Evolutionary conservation across 2,329 filamentous ascomycete species (phyloP), one percentile per base, ranked within the genome.

Genomic region (Ophiocordyceps australis): DNA sequence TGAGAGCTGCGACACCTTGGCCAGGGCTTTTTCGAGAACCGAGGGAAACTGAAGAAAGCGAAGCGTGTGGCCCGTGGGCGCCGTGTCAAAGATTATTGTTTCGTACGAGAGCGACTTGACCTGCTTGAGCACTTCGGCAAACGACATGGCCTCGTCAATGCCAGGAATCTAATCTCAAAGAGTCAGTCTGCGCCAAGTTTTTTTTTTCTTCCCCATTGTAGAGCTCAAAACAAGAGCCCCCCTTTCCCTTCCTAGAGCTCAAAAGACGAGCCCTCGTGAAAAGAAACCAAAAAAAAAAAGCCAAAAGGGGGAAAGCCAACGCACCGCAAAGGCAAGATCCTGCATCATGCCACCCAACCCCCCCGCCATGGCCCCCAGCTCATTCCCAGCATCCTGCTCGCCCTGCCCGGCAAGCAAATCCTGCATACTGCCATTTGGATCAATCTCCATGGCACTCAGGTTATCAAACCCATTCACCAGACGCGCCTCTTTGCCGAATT

Each of bases 91-190:
- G 52, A 98, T 81, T 57, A 98, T 95, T 44, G 86, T 82, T 53
- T 95, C 89, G 67, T 98, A 98, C 25, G 83, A 92, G 47, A 95
- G 78, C 21, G 82, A 92, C 59, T 95, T 95, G 59, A 98, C 89
- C 56, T 98, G 89, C 57, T 98, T 98, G 44, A 98, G 68, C 36
- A 98, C 89, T 59, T 98, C 89, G 49, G 89, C 89, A 47, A 98
- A 98, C 30, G 85, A 94, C 89, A 98, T 98, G 51, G 89, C 89
- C 55, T 98, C 89, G 49, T 98, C 89, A 34, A 98, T 92, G 55
- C 89, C 89, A 12, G 89, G 89, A 34, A 98, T 98, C 81, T 92
- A 17, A 10, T 5, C 7, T 19, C 17, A 19, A 10, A 10, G 17
- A 19, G 7, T 16, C 10, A 10, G 10, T 15, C 16, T n/a, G n/a